Evolutionary conservation across 2,329 filamentous ascomycete species (phyloP).

Genomic region (Penicillium sp.): DNA sequence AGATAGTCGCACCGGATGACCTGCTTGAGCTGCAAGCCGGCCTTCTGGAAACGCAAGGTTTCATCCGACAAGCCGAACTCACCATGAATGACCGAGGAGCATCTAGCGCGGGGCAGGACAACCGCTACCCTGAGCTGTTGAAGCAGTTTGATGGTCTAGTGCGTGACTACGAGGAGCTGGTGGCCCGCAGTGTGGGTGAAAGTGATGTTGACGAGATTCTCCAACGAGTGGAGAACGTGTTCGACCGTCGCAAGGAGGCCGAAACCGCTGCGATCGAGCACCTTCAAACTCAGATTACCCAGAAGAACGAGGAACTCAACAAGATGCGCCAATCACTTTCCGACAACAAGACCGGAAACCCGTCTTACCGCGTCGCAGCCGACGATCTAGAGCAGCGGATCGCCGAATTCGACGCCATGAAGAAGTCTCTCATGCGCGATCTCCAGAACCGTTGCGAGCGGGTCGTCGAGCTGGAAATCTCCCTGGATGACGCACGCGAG

Average conservation of each 20-base stretch:
- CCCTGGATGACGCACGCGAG: conserved; percentile 92
- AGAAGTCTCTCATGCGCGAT: conserved; percentile 99
- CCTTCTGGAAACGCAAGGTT: conserved; percentile 85
- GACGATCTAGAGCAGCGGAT: conserved; percentile 98
- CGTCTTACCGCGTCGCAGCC: conserved; percentile 61
- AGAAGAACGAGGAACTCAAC: conserved; percentile 78
- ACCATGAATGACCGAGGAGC: conserved; percentile 72
- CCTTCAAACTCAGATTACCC: conserved; percentile 72
- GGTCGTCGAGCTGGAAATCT: conserved; percentile 97
- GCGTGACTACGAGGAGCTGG: conserved; percentile 78
- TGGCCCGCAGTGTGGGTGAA: conserved; percentile 76
- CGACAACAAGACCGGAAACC: conserved; percentile 59
- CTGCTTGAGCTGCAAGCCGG: conserved; percentile 74
- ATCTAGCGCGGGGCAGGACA: conserved; percentile 65
- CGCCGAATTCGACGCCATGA: conserved; percentile 98
- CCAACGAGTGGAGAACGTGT: conserved; percentile 72
- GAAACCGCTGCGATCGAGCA: conserved; percentile 74
- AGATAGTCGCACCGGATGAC: conserved; percentile 78
- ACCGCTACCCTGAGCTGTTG: conserved; percentile 72
- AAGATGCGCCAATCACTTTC: conserved; percentile 80
- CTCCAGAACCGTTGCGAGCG: conserved; percentile 97
- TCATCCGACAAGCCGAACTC: conserved; percentile 89
- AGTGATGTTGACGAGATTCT: conserved; percentile 84
- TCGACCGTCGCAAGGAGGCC: conserved; percentile 72
- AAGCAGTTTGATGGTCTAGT: conserved; percentile 72